Base-by-base conservation (phyloP, 192 early-diverging fungal species). In the Mortierella claussenii region DNA sequence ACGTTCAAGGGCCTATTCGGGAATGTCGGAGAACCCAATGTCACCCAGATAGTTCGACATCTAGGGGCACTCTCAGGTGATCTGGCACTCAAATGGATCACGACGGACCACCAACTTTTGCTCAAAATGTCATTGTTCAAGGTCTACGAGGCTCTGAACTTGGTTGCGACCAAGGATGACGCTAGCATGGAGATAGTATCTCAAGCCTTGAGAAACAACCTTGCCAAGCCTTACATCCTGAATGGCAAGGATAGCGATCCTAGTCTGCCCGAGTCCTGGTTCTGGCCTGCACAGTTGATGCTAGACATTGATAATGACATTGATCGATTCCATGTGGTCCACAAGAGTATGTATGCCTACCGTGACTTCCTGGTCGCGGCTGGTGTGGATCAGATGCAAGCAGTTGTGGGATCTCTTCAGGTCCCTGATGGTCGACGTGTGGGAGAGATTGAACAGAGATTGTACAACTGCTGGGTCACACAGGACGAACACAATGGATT, bases 231-330 rank as follows among this genome's bases (percentile, higher is more conserved):
- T 2, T 71, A 58, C 45, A 56, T 71, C 11, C 33, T 57, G 27
- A 71, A 71, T 27, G 57, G 57, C 0, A 18, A 45, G 2, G 33
- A 62, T 21, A 64, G 63, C 36, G 60, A 71, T 18, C 37, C 60
- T 0, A 43, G 54, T 7, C 26, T 33, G 1, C 1, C 8, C 0
- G 48, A 34, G 0, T 53, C 69, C 0, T 71, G 69, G 69, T 23
- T 56, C 3, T 63, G 36, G 46, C 69, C 69, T 15, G 10, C 6
- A 24, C 28, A 45, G 8, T 42, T 71, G n/a, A 56, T 71, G 42
- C 28, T 71, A 28, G 69, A 64, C 15, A 54, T 71, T 5, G 69
- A 71, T 21, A 49, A 70, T 6, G n/a, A 34, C 11, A 64, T 30
- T 1, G 46, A 12, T 11, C 31, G 32, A 1, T 32, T 60, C 6